phyloP scores from a whole-genome alignment of 2,329 filamentous ascomycete species.

The Diaporthe eres region DNA sequence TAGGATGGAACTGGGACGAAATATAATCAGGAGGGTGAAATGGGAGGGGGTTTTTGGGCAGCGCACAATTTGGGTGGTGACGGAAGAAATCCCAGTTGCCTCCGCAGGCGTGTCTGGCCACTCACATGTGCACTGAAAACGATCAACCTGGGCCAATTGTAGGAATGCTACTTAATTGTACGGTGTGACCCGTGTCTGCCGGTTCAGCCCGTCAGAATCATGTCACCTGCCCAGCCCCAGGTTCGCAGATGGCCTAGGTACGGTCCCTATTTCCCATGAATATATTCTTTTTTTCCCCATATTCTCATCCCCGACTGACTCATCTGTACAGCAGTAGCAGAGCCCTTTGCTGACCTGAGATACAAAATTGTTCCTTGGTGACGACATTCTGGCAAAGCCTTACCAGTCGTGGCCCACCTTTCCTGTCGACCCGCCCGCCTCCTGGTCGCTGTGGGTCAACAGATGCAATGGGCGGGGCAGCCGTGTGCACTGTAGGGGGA shows the following conservation, averaged over 20 bases:
- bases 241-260: neutral
- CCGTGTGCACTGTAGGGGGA: neutral
- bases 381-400: conserved; percentile 12
- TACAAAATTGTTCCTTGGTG: neutral
- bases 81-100: conserved; percentile 26
- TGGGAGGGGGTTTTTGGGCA: conserved; percentile 22
- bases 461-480: conserved; percentile 1
- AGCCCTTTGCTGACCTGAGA: neutral
- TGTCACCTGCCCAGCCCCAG: conserved; percentile 15
- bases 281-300: neutral
- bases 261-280: neutral
- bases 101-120: conserved; percentile 9
- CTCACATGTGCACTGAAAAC: conserved; percentile 14
- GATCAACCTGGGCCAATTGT: neutral
- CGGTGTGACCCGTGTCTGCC: conserved; percentile 24
- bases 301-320: neutral
- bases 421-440: conserved; percentile 18
- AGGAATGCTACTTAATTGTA: neutral
- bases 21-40: neutral
- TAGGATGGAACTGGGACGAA: neutral
- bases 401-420: conserved; percentile 12
- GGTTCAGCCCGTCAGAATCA: conserved; percentile 8
- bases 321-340: neutral
- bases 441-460: conserved; percentile 9
- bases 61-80: conserved; percentile 21